A percentile compares a stretch with the other conserved stretches of the same genome.
These are phyloP conservation scores for Aspergillus taichungensis DNA, from an alignment of 495 filamentous ascomycete species.

Conservation along the genomic window DNA sequence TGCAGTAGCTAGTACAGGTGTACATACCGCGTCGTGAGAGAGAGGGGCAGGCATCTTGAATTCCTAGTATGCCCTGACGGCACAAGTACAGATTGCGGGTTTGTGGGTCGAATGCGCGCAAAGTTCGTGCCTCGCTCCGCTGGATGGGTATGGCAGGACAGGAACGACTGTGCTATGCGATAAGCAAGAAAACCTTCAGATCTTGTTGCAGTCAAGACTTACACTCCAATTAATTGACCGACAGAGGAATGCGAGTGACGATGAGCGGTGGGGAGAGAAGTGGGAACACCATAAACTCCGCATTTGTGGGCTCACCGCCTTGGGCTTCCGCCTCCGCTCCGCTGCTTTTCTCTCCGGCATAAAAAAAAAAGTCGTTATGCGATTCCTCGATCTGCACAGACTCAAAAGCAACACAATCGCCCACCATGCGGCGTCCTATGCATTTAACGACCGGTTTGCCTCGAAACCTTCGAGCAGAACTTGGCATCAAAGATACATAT, in stretches of 20 bases:
- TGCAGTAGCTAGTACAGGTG: constrained; percentile 2
- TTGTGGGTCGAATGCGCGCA: not conserved
- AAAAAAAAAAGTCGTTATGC: constrained; percentile 22
- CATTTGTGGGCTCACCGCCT: no score
- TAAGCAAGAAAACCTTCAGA: no score
- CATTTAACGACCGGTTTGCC: constrained; percentile 57
- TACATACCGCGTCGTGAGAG: constrained; percentile 63
- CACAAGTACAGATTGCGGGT: constrained; percentile 7
- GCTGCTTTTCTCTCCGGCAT: not conserved
- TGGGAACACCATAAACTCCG: no score
- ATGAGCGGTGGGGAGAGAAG: no score
- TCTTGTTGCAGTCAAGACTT: no score
- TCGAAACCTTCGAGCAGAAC: constrained; percentile 47
- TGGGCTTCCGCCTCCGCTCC: not conserved
- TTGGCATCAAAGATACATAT: constrained; percentile 42
- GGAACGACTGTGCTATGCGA: no score
- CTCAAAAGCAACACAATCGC: not conserved
- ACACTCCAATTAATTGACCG: no score
- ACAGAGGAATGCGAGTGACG: no score
- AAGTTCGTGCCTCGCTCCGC: no score
- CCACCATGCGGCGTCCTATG: constrained; percentile 32
- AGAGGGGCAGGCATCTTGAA: constrained; percentile 48
- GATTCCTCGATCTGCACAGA: not conserved
- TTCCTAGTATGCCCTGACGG: constrained; percentile 4
- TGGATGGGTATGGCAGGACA: no score